Evolutionary conservation across 2,329 filamentous ascomycete species (phyloP).

Genomic region (Magnaporthiopsis incrustans): DNA sequence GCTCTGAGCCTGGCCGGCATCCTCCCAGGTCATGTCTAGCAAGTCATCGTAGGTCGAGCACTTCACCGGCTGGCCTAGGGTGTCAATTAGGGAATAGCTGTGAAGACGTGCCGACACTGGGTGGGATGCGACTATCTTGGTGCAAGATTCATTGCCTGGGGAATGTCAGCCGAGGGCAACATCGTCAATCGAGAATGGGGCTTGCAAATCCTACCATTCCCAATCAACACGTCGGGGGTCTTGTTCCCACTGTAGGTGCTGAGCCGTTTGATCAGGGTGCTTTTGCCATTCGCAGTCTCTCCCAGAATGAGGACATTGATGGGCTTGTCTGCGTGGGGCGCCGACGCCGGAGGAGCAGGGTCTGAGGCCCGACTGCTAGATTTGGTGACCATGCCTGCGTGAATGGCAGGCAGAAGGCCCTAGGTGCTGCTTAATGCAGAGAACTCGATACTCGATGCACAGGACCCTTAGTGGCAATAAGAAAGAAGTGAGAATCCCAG

Average conservation of each 20-base stretch:
- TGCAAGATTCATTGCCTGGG: constrained; percentile 2
- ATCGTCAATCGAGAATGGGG: too few species aligned
- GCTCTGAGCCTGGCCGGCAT: background rate
- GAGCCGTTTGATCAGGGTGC: background rate
- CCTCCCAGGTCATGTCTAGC: background rate
- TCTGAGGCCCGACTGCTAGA: too few species aligned
- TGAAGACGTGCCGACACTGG: background rate
- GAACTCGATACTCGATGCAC: too few species aligned
- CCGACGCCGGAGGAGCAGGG: background rate
- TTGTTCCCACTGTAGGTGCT: background rate
- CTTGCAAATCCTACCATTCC: background rate
- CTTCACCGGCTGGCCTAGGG: background rate
- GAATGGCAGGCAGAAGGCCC: too few species aligned
- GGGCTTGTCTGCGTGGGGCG: background rate
- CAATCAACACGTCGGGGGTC: background rate
- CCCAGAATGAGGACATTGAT: background rate
- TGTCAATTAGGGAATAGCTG: background rate
- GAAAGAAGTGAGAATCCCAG: too few species aligned
- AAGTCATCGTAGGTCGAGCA: background rate
- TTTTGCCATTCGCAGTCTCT: background rate
- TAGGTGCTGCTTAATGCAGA: too few species aligned
- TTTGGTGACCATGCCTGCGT: background rate
- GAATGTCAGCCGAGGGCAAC: background rate
- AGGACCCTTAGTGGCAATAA: too few species aligned
- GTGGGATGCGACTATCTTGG: background rate